A percentile compares a stretch with the other conserved stretches of the same genome.
Evolutionary conservation across 2,329 filamentous ascomycete species (phyloP).

Genomic region (Neopestalotiopsis sp.): DNA sequence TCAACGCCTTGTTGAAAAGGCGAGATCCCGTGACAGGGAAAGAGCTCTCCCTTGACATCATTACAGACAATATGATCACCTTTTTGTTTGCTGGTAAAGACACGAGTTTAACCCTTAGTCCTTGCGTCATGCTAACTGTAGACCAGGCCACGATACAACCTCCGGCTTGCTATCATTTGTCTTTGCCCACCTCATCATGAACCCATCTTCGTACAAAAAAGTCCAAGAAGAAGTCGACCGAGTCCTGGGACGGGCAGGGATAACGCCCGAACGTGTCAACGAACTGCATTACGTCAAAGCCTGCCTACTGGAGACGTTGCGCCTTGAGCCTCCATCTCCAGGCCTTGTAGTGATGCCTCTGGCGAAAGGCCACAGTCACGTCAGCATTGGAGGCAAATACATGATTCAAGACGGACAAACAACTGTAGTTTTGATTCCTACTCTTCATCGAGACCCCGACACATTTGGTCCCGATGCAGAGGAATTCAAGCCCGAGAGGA

Average conservation of each 20-base stretch:
- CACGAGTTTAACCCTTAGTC: neutral
- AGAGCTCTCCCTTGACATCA: slow-evolving; percentile 48
- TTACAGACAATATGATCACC: slow-evolving; percentile 58
- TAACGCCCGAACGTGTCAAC: slow-evolving; percentile 65
- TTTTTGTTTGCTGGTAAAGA: slow-evolving; percentile 42
- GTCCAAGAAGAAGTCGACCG: slow-evolving; percentile 72
- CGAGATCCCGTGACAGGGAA: slow-evolving; percentile 57
- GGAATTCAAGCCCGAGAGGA: slow-evolving; percentile 62
- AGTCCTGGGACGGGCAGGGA: slow-evolving; percentile 63
- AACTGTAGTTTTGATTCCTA: neutral
- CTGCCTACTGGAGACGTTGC: slow-evolving; percentile 59
- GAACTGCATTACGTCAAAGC: slow-evolving; percentile 71
- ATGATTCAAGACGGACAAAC: neutral
- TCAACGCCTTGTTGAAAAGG: slow-evolving; percentile 59
- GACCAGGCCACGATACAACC: slow-evolving; percentile 74
- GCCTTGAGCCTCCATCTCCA: slow-evolving; percentile 43
- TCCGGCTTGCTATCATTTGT: slow-evolving; percentile 69
- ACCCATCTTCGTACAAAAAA: slow-evolving; percentile 63
- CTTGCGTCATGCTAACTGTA: neutral
- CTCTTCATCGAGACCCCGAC: neutral
- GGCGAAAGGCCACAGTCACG: neutral
- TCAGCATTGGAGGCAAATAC: neutral
- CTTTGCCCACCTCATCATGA: slow-evolving; percentile 68
- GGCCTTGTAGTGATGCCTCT: slow-evolving; percentile 32
- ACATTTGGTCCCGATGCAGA: neutral